These are phyloP conservation scores for Atalantia buxifolia DNA, from an alignment of 345 rosid genomes.

Conservation along the genomic window DNA sequence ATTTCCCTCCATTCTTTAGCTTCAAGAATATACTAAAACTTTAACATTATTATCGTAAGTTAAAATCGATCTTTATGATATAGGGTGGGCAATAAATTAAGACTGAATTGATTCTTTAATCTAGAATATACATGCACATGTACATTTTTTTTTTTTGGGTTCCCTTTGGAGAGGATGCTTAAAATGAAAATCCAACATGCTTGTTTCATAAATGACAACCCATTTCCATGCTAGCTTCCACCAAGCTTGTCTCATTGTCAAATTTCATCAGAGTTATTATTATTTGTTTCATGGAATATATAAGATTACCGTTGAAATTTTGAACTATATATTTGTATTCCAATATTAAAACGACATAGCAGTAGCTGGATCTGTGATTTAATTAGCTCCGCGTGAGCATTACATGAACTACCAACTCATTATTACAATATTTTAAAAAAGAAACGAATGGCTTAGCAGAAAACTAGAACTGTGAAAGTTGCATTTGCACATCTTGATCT, in stretches of 20 bases:
- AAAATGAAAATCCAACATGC: not conserved
- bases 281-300: not conserved
- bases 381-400: conserved; percentile 28
- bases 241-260: not conserved
- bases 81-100: no score
- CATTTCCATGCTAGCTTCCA: conserved; percentile 19
- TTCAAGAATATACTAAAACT: not conserved
- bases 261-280: no score
- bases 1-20: not conserved
- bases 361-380: conserved; percentile 7
- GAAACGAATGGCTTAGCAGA: not conserved
- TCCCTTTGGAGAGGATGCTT: not conserved
- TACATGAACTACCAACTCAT: conserved; percentile 25
- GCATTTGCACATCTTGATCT: conserved; percentile 9
- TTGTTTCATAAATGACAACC: conserved; percentile 24
- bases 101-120: no score
- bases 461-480: not conserved
- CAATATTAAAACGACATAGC: not conserved
- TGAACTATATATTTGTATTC: not conserved
- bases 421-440: not conserved
- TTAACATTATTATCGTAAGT: not conserved
- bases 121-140: no score
- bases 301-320: conserved; percentile 8
- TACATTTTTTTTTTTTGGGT: no score
- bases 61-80: not conserved